Evolutionary conservation across 257 asterid species (phyloP), one percentile per base, ranked within the genome.

Genomic region (Rauvolfia tetraphylla): DNA sequence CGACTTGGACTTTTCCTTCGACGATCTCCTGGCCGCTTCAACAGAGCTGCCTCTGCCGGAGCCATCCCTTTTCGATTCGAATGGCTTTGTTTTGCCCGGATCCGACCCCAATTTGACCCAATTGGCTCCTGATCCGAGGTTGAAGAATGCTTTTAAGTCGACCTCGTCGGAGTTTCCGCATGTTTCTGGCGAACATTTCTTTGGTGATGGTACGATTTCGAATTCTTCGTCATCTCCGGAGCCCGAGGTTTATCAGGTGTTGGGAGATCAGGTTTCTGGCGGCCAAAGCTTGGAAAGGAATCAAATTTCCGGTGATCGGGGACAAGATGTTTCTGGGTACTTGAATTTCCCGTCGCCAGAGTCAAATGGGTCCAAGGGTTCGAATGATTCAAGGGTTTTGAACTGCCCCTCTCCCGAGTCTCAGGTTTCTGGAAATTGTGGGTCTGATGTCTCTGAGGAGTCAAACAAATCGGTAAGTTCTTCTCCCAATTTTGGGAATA

Each of bases 271-370:
- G 69, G 82, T 85, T 82, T 79, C 84, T 83, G 83, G 72, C 68
- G 81, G 86, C 29, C 77, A 73, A 49, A 85, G 91, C 18, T 88
- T 85, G 14, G 90, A 75, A 58, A 17, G 73, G 82, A 87, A 88
- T 36, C 88, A 79, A 86, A 76, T 83, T 81, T 91, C 89, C 13
- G 89, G 80, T 25, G 84, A 83, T 71, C 82, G 34, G 48, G 79
- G 79, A 3, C 82, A 79, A 38, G 82, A 79, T 67, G 84, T 82
- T 44, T 77, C 81, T 7, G 79, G 84, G 23, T 92, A 87, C 80
- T 84, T 94, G 63, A 89, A 89, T 81, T 83, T 89, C 78, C 84
- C 85, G 53, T 92, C 97, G 18, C 95, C 98, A 23, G 98, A 92
- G 79, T 92, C 96, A 17, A 85, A 87, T 48, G 97, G 95, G 68